Conservation (phyloP, 2,329 filamentous ascomycete species). For the Sporothrix euskadiensis region DNA sequence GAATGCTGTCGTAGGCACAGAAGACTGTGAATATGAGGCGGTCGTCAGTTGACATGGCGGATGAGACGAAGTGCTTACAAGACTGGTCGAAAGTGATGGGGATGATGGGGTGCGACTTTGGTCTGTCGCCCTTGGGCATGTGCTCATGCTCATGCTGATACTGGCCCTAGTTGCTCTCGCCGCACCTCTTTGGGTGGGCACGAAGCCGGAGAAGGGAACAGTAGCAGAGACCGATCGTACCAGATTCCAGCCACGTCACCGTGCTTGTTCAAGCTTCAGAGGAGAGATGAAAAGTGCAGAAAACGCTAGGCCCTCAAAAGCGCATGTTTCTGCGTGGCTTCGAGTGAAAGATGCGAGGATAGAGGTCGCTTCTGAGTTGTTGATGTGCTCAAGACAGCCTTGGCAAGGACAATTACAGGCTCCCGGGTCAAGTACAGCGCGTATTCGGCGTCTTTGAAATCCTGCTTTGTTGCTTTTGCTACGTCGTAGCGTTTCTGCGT, state of each 20-base stretch:
- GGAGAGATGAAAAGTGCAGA: background rate
- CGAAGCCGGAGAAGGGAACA: background rate
- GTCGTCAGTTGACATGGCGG: slow-evolving; percentile 29
- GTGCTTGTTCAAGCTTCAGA: background rate
- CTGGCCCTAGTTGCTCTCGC: background rate
- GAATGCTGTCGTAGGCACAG: background rate
- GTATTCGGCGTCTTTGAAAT: background rate
- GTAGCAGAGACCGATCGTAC: background rate
- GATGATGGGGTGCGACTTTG: slow-evolving; percentile 19
- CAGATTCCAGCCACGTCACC: background rate
- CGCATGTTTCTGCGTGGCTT: background rate
- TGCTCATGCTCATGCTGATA: slow-evolving; percentile 20
- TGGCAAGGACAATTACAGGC: background rate
- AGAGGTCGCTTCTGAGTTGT: background rate
- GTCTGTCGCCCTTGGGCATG: slow-evolving; percentile 25
- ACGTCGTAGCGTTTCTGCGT: background rate
- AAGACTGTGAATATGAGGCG: slow-evolving; percentile 34
- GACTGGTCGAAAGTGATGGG: background rate
- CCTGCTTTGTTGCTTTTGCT: background rate
- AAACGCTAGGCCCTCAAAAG: background rate
- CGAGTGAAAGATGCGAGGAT: background rate
- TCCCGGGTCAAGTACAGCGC: background rate
- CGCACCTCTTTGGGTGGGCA: slow-evolving; percentile 24
- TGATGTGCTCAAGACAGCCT: background rate
- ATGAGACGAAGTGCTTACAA: slow-evolving; percentile 33